Conservation (phyloP, 75 land plant species). For the Pinus tabuliformis region DNA sequence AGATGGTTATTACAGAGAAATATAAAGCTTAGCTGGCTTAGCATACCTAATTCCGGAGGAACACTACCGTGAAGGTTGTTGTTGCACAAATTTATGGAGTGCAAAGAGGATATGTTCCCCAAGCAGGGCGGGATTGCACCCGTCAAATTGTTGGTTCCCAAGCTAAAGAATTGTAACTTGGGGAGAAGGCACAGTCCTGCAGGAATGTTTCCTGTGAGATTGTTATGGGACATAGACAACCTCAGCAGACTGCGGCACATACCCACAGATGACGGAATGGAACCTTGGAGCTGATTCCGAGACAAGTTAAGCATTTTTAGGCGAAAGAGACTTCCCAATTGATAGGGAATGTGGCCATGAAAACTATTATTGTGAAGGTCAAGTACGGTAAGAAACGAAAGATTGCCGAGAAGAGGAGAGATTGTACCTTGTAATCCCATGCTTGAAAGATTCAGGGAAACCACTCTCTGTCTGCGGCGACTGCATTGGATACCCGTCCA, state of each 20-base stretch:
- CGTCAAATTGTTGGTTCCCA: too few species aligned
- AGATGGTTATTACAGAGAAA: too few species aligned
- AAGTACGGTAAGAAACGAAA: background rate
- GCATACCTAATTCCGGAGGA: too few species aligned
- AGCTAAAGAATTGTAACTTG: too few species aligned
- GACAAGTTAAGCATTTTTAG: slow-evolving; percentile 12
- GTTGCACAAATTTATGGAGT: too few species aligned
- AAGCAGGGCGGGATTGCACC: too few species aligned
- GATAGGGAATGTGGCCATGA: slow-evolving; percentile 15
- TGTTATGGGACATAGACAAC: background rate
- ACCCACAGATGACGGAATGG: slow-evolving; percentile 14
- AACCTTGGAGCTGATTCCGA: slow-evolving; percentile 20
- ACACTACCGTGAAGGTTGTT: too few species aligned
- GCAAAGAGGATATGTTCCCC: too few species aligned
- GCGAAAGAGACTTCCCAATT: background rate
- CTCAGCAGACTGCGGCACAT: background rate
- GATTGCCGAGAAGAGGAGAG: background rate
- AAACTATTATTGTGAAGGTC: slow-evolving; percentile 13
- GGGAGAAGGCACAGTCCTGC: background rate
- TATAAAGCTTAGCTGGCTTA: too few species aligned
- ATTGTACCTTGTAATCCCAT: slow-evolving; percentile 20
- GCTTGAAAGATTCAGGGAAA: slow-evolving; percentile 8
- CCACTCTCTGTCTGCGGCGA: background rate
- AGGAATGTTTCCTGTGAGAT: background rate
- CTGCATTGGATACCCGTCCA: background rate